Evolutionary conservation across 192 early-diverging fungal genomes (phyloP).

Genomic region (Mortierella antarctica): DNA sequence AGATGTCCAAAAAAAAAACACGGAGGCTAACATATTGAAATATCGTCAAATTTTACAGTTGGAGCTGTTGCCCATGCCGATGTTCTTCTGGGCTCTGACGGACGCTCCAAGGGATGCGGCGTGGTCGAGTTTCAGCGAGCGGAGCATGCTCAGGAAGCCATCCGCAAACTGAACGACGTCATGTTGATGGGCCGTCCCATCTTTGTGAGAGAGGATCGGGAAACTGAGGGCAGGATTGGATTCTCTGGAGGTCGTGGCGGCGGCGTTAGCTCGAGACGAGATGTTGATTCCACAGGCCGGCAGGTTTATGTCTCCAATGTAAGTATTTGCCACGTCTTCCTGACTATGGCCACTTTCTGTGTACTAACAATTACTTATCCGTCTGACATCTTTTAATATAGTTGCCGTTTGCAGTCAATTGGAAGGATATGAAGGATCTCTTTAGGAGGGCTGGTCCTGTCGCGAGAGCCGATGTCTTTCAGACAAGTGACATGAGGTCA

Average conservation of each 20-base stretch:
- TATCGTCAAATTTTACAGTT: constrained; percentile 48
- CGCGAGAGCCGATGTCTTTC: constrained; percentile 74
- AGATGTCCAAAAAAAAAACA: too few relatives aligned
- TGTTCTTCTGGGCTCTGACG: constrained; percentile 67
- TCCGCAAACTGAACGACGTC: constrained; percentile 73
- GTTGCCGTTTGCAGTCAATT: constrained; percentile 82
- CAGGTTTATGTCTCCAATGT: constrained; percentile 76
- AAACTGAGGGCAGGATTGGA: constrained; percentile 61
- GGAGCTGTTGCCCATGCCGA: constrained; percentile 84
- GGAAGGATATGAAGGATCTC: constrained; percentile 90
- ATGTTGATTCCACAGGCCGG: constrained; percentile 36
- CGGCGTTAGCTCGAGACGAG: constrained; percentile 5
- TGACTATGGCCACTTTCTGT: not conserved
- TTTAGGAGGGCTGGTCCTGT: constrained; percentile 82
- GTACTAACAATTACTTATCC: not conserved
- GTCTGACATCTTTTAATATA: constrained; percentile 17
- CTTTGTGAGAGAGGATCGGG: constrained; percentile 84
- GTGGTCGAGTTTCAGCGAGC: constrained; percentile 81
- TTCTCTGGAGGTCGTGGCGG: constrained; percentile 31
- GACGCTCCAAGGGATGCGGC: constrained; percentile 79
- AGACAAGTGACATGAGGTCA: constrained; percentile 69
- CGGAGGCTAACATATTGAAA: too few relatives aligned
- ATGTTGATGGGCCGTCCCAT: constrained; percentile 77
- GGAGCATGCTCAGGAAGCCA: constrained; percentile 83
- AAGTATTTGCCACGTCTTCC: constrained; percentile 9